phyloP scores from a whole-genome alignment of 202 grass and related monocot species.

The Thinopyrum obtusiflorum region DNA sequence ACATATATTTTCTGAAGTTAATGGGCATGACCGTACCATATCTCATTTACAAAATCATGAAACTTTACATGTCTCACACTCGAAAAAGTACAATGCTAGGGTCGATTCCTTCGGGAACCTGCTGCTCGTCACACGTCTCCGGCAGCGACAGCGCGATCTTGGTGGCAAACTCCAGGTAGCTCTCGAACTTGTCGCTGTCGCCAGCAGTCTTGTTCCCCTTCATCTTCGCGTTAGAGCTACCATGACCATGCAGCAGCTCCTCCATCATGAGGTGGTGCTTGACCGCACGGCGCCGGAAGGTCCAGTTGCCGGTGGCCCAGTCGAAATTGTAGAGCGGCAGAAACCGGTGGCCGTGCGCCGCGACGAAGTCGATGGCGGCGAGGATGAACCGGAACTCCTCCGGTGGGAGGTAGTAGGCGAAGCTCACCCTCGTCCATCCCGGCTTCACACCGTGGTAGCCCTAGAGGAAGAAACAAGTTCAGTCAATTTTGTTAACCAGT shows the following conservation, averaged over 20 bases:
- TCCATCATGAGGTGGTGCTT: constrained; percentile 43
- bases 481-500: not conserved
- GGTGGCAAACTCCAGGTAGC: constrained; percentile 48
- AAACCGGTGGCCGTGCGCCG: constrained; percentile 68
- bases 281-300: constrained; percentile 40
- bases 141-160: constrained; percentile 53
- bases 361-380: constrained; percentile 63
- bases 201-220: not conserved
- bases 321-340: constrained; percentile 71
- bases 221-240: not conserved
- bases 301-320: constrained; percentile 76
- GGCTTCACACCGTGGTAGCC: constrained; percentile 80
- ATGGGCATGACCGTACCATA: not conserved
- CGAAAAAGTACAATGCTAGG: constrained; percentile 51
- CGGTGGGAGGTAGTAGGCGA: constrained; percentile 65
- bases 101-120: constrained; percentile 54
- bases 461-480: not conserved
- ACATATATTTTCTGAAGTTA: not conserved
- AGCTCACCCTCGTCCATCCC: constrained; percentile 83
- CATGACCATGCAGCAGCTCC: constrained; percentile 11
- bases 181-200: constrained; percentile 22
- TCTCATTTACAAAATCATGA: not conserved
- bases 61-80: constrained; percentile 27
- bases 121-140: not conserved
- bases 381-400: constrained; percentile 68